Evolutionary conservation across 1,284 basidiomycete species (phyloP).

Genomic region (Moniliophthora roreri): DNA sequence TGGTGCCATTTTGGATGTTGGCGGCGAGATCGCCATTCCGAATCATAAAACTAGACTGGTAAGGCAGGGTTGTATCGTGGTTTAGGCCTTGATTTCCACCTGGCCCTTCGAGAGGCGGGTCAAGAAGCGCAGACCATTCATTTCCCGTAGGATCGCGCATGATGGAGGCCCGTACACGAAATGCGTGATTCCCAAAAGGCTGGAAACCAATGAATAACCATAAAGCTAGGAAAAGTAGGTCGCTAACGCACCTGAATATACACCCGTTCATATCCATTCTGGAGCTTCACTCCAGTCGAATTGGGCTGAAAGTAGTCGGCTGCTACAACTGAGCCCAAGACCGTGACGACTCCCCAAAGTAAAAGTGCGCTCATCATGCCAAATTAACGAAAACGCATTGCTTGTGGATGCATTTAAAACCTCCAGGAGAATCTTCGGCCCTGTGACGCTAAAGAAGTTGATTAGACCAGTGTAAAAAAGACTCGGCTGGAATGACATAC

Average conservation of each 20-base stretch:
- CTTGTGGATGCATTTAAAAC: too few relatives aligned
- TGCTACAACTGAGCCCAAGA: too few relatives aligned
- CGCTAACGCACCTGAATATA: conserved; percentile 33
- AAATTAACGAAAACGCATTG: too few relatives aligned
- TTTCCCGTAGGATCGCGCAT: conserved; percentile 38
- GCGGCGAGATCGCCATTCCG: too few relatives aligned
- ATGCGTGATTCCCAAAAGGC: conserved; percentile 39
- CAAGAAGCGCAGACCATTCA: conserved; percentile 36
- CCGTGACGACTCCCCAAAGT: too few relatives aligned
- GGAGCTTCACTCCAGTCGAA: conserved; percentile 37
- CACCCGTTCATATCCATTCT: conserved; percentile 39
- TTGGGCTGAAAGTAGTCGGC: conserved; percentile 21
- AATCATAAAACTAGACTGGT: conserved; percentile 21
- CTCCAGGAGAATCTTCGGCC: too few relatives aligned
- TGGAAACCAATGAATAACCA: conserved; percentile 13
- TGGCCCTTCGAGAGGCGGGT: conserved; percentile 39
- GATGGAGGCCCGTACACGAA: conserved; percentile 37
- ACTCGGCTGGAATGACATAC: too few relatives aligned
- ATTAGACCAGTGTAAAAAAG: too few relatives aligned
- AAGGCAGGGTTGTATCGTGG: conserved; percentile 32
- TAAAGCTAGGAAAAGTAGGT: background rate
- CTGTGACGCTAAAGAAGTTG: too few relatives aligned
- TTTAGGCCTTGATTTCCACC: conserved; percentile 32
- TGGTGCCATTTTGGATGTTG: conserved; percentile 29
- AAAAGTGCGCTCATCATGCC: too few relatives aligned